phyloP scores from a whole-genome alignment of 768 basidiomycete genomes.

The Suillus plorans region DNA sequence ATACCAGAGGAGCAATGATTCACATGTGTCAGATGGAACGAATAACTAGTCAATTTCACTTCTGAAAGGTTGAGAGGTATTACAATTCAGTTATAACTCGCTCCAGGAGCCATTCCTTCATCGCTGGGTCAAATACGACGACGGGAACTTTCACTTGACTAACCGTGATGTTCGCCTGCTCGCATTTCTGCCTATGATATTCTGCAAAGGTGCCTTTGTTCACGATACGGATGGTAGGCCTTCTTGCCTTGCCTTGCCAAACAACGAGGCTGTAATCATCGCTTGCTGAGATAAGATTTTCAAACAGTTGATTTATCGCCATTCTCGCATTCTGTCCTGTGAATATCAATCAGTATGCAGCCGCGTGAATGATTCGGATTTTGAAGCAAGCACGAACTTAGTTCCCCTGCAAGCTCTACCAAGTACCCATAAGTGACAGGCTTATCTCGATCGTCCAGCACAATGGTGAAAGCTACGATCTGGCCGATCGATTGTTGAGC shows the following conservation, averaged over 20 bases:
- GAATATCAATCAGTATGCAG: background rate
- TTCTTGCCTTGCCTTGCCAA: background rate
- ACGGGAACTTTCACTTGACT: constrained; percentile 18
- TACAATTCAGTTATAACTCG: background rate
- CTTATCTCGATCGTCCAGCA: constrained; percentile 6
- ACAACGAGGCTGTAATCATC: background rate
- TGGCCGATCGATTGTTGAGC: constrained; percentile 3
- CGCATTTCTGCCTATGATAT: constrained; percentile 16
- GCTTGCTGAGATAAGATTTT: background rate
- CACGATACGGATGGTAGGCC: constrained; percentile 23
- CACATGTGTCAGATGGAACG: no score
- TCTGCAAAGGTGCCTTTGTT: constrained; percentile 19
- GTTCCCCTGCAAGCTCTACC: constrained; percentile 4
- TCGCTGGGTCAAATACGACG: background rate
- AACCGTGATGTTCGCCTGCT: constrained; percentile 7
- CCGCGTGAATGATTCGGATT: background rate
- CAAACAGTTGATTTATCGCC: constrained; percentile 4
- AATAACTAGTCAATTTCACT: background rate
- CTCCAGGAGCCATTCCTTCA: constrained; percentile 4
- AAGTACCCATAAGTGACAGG: constrained; percentile 10
- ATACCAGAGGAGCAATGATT: no score
- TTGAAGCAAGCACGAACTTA: background rate
- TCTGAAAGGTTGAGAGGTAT: background rate
- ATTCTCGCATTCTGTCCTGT: constrained; percentile 2
- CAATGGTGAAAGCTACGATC: background rate